A percentile compares a stretch with the other conserved stretches of the same genome.
Conservation (phyloP, 1,284 basidiomycete species). For the Ustilago esculenta region DNA sequence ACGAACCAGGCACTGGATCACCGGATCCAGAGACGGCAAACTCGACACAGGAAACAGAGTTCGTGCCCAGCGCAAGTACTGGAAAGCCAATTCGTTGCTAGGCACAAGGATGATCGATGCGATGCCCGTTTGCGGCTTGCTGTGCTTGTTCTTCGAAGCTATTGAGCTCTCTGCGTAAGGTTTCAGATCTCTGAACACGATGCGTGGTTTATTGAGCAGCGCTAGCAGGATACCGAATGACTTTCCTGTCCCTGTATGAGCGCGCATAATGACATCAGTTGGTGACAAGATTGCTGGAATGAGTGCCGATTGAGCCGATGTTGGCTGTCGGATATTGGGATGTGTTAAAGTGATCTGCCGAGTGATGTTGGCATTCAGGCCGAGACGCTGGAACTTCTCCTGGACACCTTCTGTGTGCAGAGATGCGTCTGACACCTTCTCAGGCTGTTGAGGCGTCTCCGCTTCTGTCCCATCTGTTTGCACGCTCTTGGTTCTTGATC, state of each 20-base stretch:
- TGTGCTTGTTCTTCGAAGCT: conserved; percentile 7
- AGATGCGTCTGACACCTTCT: too few relatives aligned
- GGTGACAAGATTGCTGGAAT: conserved; percentile 55
- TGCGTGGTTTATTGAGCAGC: conserved; percentile 61
- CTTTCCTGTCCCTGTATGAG: conserved; percentile 65
- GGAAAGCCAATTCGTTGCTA: conserved; percentile 61
- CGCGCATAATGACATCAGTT: conserved; percentile 59
- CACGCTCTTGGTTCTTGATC: background rate
- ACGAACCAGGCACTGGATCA: conserved; percentile 57
- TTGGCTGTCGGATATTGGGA: conserved; percentile 55
- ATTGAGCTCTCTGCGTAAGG: background rate
- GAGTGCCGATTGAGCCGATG: conserved; percentile 55
- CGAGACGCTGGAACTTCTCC: conserved; percentile 40
- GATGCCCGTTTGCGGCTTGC: conserved; percentile 48
- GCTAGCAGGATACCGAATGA: conserved; percentile 60
- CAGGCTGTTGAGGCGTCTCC: background rate
- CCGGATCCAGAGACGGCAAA: conserved; percentile 47
- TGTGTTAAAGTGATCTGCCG: conserved; percentile 44
- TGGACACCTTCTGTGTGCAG: conserved; percentile 11
- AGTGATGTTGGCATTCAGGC: conserved; percentile 49
- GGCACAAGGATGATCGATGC: conserved; percentile 62
- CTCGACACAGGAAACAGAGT: conserved; percentile 43
- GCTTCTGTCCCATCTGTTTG: background rate
- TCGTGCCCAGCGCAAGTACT: conserved; percentile 60
- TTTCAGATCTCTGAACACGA: conserved; percentile 45